phyloP scores from a whole-genome alignment of 2,329 filamentous ascomycete species.

The Fonsecaea monophora region DNA sequence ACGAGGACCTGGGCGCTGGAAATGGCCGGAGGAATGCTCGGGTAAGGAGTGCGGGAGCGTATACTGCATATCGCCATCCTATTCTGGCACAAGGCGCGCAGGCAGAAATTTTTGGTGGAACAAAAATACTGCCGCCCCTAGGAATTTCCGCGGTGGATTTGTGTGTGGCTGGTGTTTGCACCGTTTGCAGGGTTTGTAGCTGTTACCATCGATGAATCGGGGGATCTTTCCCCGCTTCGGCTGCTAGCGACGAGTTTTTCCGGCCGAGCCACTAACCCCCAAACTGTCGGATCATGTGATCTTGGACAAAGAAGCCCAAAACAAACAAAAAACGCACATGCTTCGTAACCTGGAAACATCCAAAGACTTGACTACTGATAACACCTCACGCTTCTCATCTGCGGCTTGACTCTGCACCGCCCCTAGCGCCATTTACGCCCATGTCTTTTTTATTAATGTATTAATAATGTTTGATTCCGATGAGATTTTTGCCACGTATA shows the following conservation, averaged over 20 bases:
- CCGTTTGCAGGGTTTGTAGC: neutral
- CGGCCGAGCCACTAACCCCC: neutral
- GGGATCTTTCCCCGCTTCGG: neutral
- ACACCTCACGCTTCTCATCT: neutral
- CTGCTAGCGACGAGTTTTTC: neutral
- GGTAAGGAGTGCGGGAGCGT: neutral
- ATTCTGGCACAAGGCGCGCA: constrained; percentile 3
- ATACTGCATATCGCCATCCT: constrained; percentile 1
- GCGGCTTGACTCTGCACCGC: neutral
- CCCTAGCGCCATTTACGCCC: neutral
- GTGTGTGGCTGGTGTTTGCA: neutral
- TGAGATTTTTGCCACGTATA: constrained; percentile 7
- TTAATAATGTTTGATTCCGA: constrained; percentile 22
- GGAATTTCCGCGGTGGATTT: constrained; percentile 8
- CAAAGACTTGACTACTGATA: neutral
- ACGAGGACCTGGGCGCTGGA: neutral
- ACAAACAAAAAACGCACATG: constrained; percentile 10
- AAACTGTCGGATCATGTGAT: neutral
- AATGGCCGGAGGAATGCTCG: neutral
- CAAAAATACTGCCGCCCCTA: neutral
- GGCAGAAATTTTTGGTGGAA: constrained; percentile 6
- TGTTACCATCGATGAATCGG: neutral
- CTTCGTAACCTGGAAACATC: constrained; percentile 10
- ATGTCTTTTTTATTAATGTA: constrained; percentile 4
- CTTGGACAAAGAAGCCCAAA: neutral